phyloP scores from a whole-genome alignment of 768 basidiomycete genomes.

The Astraeus odoratus region DNA sequence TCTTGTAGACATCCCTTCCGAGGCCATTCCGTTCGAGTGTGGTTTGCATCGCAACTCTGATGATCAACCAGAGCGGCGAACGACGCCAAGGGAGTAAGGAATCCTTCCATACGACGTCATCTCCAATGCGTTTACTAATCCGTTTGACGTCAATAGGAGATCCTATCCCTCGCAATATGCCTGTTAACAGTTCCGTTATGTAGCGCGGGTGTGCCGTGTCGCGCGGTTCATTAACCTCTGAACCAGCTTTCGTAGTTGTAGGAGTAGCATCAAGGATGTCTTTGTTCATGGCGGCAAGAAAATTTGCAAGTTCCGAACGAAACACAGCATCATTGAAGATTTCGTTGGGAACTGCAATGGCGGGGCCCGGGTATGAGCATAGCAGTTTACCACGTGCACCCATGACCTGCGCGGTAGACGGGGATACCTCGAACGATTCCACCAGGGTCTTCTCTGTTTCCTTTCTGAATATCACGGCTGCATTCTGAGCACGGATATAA shows the following conservation, averaged over 20 bases:
- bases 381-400: constrained; percentile 33
- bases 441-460: constrained; percentile 20
- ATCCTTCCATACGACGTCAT: constrained; percentile 23
- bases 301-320: constrained; percentile 28
- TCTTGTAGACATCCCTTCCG: constrained; percentile 33
- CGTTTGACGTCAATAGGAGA: constrained; percentile 11
- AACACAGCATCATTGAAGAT: constrained; percentile 25
- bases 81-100: constrained; percentile 27
- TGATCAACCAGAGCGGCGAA: constrained; percentile 31
- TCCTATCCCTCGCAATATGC: constrained; percentile 34
- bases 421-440: constrained; percentile 42
- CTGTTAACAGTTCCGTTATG: constrained; percentile 40
- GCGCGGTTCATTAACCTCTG: constrained; percentile 13
- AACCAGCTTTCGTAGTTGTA: constrained; percentile 31
- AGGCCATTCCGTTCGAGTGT: constrained; percentile 13
- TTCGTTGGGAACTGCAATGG: constrained; percentile 28
- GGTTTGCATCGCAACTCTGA: constrained; percentile 29
- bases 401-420: constrained; percentile 28
- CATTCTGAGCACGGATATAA: constrained; percentile 40
- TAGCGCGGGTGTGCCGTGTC: constrained; percentile 32
- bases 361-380: constrained; percentile 40
- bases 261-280: constrained; percentile 27
- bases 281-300: constrained; percentile 29
- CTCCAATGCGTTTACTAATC: constrained; percentile 27
- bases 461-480: constrained; percentile 35